Evolutionary conservation across 2,329 filamentous ascomycete species (phyloP).

Genomic region (Monilinia vaccinii-corymbosi): DNA sequence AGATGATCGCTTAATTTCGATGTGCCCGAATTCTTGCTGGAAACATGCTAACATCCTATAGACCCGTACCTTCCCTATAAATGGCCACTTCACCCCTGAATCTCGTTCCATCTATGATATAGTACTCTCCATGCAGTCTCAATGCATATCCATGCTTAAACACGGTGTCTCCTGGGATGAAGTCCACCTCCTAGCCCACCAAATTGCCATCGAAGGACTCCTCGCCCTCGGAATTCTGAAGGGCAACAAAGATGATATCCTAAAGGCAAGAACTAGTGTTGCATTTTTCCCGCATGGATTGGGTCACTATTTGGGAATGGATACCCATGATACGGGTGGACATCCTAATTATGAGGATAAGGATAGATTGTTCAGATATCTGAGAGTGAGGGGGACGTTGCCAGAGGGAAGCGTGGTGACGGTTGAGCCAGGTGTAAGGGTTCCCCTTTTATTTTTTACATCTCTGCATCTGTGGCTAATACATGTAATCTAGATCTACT

Average conservation of each 20-base stretch:
- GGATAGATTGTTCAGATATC: slow-evolving; percentile 78
- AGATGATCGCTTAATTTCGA: slow-evolving; percentile 21
- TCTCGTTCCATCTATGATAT: slow-evolving; percentile 70
- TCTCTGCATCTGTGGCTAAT: neutral
- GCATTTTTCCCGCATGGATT: slow-evolving; percentile 90
- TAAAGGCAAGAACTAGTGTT: slow-evolving; percentile 68
- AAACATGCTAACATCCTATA: slow-evolving; percentile 29
- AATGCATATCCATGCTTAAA: slow-evolving; percentile 64
- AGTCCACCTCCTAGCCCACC: slow-evolving; percentile 71
- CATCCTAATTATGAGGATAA: slow-evolving; percentile 69
- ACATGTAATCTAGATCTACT: slow-evolving; percentile 57
- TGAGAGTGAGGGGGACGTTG: slow-evolving; percentile 67
- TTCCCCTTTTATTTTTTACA: slow-evolving; percentile 28
- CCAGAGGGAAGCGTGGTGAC: slow-evolving; percentile 80
- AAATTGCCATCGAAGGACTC: slow-evolving; percentile 72
- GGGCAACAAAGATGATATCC: slow-evolving; percentile 60
- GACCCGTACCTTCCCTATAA: slow-evolving; percentile 81
- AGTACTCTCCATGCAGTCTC: slow-evolving; percentile 78
- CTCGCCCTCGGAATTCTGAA: slow-evolving; percentile 66
- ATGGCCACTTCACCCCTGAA: slow-evolving; percentile 59
- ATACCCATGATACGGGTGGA: slow-evolving; percentile 81
- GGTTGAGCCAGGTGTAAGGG: slow-evolving; percentile 78
- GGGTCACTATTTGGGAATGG: slow-evolving; percentile 85
- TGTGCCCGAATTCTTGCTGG: neutral
- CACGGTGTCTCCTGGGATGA: slow-evolving; percentile 73